Conservation (phyloP, 805 yeast species). For the Cyberlindnera euphorbiae region DNA sequence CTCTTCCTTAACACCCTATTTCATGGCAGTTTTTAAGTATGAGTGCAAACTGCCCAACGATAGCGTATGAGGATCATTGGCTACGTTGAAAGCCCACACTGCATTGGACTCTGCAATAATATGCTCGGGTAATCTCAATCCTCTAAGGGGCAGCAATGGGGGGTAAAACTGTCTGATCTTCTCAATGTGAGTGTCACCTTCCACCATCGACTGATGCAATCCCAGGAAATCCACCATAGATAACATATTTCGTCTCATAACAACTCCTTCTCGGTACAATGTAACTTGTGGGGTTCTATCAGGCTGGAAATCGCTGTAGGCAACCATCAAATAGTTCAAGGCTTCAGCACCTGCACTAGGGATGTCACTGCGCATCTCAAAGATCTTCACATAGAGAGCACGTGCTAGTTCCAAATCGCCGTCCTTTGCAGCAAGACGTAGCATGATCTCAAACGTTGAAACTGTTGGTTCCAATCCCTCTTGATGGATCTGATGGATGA, state of each 20-base stretch:
- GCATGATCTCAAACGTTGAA: constrained; percentile 58
- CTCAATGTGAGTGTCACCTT: constrained; percentile 12
- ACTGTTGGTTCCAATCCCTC: constrained; percentile 35
- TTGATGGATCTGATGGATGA: constrained; percentile 58
- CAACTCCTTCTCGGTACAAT: constrained; percentile 41
- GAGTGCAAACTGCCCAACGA: constrained; percentile 41
- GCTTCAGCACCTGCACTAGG: constrained; percentile 13
- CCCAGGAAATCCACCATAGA: constrained; percentile 35
- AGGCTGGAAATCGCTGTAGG: constrained; percentile 40
- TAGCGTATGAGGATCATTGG: constrained; percentile 40
- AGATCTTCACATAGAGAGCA: constrained; percentile 52
- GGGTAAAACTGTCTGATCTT: constrained; percentile 30
- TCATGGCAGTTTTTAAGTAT: constrained; percentile 44
- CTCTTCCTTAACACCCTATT: constrained; percentile 32
- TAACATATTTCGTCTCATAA: constrained; percentile 43
- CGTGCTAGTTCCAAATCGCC: constrained; percentile 74
- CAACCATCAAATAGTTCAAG: constrained; percentile 36
- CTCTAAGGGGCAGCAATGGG: constrained; percentile 66
- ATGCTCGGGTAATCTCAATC: constrained; percentile 36
- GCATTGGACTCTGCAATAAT: constrained; percentile 76
- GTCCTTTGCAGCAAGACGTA: constrained; percentile 71
- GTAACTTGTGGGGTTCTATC: constrained; percentile 32
- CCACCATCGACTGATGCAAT: constrained; percentile 17
- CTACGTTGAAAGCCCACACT: constrained; percentile 53
- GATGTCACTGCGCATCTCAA: constrained; percentile 28